phyloP scores from a whole-genome alignment of 2,329 filamentous ascomycete species.

The Fusarium paranaense region DNA sequence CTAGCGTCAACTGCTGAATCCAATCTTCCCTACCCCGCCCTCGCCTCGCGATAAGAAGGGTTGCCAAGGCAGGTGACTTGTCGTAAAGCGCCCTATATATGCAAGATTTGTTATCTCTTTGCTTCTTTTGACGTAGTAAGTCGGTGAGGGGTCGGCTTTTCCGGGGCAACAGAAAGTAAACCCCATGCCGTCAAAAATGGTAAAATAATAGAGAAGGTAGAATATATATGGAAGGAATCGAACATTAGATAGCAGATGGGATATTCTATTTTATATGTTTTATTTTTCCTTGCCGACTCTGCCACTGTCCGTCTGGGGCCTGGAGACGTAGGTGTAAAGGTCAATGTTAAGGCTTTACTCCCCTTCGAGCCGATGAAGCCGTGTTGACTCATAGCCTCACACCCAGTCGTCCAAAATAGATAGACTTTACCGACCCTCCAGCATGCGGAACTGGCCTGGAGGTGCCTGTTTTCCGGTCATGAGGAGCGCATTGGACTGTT shows the following conservation, averaged over 20 bases:
- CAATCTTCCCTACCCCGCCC: not conserved
- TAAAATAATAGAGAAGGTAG: not conserved
- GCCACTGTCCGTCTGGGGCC: not conserved
- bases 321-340: not conserved
- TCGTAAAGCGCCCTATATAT: not conserved
- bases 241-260: not conserved
- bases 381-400: not conserved
- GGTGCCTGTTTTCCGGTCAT: not conserved
- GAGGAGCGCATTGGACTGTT: not conserved
- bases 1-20: not conserved
- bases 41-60: not conserved
- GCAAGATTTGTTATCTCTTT: not conserved
- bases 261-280: not conserved
- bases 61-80: not conserved
- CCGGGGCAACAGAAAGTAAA: not conserved
- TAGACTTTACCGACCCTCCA: not conserved
- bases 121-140: not conserved
- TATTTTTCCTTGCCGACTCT: not conserved
- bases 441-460: not conserved
- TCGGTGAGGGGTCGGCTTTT: not conserved
- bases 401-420: not conserved
- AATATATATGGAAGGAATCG: not conserved
- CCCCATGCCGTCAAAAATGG: not conserved
- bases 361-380: not conserved
- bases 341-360: not conserved